Base-by-base conservation (phyloP, 345 rosid genomes). In the Toxicodendron radicans region DNA sequence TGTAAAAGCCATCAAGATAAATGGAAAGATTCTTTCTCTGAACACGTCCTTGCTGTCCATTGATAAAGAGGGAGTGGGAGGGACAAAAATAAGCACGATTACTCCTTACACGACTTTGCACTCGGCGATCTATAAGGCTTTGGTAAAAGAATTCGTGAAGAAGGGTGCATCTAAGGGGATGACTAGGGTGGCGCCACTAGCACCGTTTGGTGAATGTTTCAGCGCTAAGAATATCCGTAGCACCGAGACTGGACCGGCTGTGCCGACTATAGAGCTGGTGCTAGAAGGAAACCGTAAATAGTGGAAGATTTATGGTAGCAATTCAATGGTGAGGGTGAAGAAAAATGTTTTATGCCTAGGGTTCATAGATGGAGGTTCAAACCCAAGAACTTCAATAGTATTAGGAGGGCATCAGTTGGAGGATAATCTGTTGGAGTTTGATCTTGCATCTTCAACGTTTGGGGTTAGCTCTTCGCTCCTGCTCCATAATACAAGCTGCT, bases 361-460 rank as follows among this genome's bases (percentile, higher is more conserved):
- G 41, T 20, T 84, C 23, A 58, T 84, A 14, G 70, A 80, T 57
- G 84, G 84, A 27, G 84, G 84, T 3, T 11, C n/a, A 18, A 43
- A 70, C 3, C 57, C 80, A 10, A 72, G 57, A 33, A 69, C 78
- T 13, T 63, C 81, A 0, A 69, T 83, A 6, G 82, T 83, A 12
- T 33, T 80, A 1, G 83, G 81, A 57, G 86, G 71, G 10, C 66
- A 75, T 70, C 86, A 80, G 58, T 7, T 83, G 30, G 82, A 83
- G 53, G 68, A 83, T 10, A 78, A 78, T 66, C 51, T 83, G 7
- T 1, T 80, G 11, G 68, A 75, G 68, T 72, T 83, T 32, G 84
- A 83, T 78, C 48, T 78, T 18, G 78, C 33, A 2, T 1, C 70
- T 3, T 58, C 75, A 0, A 69, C 30, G 30, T 68, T 83, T 0